Evolutionary conservation across 306 rosid genomes (phyloP), one percentile per base, ranked within the genome.

Genomic region (Carpinus viminea): DNA sequence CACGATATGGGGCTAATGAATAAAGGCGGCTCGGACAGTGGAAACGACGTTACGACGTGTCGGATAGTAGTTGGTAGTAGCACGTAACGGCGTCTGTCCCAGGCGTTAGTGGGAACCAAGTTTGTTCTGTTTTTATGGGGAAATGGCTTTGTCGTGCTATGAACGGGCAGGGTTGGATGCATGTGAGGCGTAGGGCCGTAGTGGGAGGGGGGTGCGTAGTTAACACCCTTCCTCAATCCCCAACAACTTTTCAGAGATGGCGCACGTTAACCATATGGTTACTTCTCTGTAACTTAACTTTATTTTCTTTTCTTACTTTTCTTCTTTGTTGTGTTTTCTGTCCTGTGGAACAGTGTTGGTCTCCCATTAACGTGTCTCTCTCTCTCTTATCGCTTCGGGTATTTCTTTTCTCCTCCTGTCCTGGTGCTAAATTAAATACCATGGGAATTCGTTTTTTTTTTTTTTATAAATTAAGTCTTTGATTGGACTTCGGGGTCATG

Each of bases 71-170:
- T 79, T 79, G 83, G 75, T 51, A 3, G 24, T n/a, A 66, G 66
- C 45, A 50, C 0, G n/a, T 73, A 78, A 85, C 87, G 89, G 68
- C 84, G 87, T 88, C 5, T 72, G 82, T 68, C 38, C 28, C 69
- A 1, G 64, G 74, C 84, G 86, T 81, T 73, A 12, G 81, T 86
- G 74, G 74, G 78, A 62, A 54, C 16, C 36, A 83, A 85, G 88
- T 9, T 78, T 80, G 87, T 54, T 31, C 74, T 74, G 85, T 87
- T 89, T 89, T 86, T 82, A 82, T 91, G 84, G 89, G 88, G 85
- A 91, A 89, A 75, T 82, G 91, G 90, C 81, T 24, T 79, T 91
- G 96, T 89, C 96, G 83, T 83, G 85, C 85, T 80, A 74, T 70
- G 75, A 68, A 80, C 91, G 76, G 80, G 91, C 96, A 89, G 82